Conservation (phyloP, 352 stramenopile genomes). For the Pythium utonaiense region DNA sequence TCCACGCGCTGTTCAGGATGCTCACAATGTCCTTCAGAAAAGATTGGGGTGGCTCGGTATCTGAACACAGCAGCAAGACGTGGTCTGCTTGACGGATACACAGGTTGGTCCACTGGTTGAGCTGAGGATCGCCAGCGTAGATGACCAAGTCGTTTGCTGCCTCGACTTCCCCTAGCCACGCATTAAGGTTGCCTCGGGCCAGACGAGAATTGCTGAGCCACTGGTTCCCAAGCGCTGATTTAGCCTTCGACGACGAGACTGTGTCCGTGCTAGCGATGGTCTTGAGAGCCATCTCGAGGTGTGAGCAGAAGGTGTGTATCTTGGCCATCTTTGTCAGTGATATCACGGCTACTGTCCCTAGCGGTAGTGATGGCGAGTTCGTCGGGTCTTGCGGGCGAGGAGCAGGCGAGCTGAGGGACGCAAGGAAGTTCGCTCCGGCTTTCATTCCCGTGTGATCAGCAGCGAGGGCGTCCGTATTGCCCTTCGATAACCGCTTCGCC, state of each 20-base stretch:
- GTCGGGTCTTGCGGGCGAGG: constrained; percentile 23
- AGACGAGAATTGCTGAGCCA: constrained; percentile 73
- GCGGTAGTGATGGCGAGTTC: constrained; percentile 30
- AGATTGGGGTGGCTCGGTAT: constrained; percentile 56
- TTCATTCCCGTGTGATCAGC: constrained; percentile 36
- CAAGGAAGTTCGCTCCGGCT: constrained; percentile 39
- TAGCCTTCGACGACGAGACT: constrained; percentile 72
- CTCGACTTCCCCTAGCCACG: constrained; percentile 83
- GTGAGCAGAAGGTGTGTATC: constrained; percentile 70
- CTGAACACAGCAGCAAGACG: constrained; percentile 77
- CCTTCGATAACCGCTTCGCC: constrained; percentile 53
- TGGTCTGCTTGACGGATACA: constrained; percentile 85
- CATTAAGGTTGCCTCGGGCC: constrained; percentile 57
- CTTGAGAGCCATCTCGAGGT: constrained; percentile 57
- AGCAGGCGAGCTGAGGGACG: constrained; percentile 47
- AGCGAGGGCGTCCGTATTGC: constrained; percentile 30
- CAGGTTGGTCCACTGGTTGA: constrained; percentile 79
- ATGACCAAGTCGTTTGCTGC: constrained; percentile 74
- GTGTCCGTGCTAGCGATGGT: constrained; percentile 62
- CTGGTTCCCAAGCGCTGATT: constrained; percentile 53
- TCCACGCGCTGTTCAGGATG: constrained; percentile 66
- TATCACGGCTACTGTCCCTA: constrained; percentile 76
- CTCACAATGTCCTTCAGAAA: constrained; percentile 71
- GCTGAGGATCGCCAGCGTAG: constrained; percentile 68
- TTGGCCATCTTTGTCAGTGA: constrained; percentile 72